These are phyloP conservation scores for Xylariaceae sp. DNA, from an alignment of 2,329 filamentous ascomycete species.

Conservation along the genomic window DNA sequence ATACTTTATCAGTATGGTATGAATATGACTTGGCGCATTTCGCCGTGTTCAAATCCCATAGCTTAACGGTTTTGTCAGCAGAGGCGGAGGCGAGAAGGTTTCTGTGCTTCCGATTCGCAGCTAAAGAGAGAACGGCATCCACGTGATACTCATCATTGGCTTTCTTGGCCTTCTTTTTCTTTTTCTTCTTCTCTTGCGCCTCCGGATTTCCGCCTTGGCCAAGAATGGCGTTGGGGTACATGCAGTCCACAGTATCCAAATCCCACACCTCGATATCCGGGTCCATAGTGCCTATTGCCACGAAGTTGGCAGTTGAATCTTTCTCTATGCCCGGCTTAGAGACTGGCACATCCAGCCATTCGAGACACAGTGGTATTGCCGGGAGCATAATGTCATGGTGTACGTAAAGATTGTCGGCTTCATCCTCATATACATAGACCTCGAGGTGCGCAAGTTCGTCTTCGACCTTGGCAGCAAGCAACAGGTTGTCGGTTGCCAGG, in stretches of 20 bases:
- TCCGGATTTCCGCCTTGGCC: constrained; percentile 63
- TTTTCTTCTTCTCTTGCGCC: constrained; percentile 63
- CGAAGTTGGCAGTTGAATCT: constrained; percentile 77
- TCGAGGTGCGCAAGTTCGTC: constrained; percentile 96
- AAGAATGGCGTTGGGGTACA: constrained; percentile 96
- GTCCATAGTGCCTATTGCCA: constrained; percentile 94
- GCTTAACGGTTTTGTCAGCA: constrained; percentile 93
- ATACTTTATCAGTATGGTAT: constrained; percentile 97
- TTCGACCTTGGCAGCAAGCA: constrained; percentile 89
- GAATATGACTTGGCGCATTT: constrained; percentile 94
- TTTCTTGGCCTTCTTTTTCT: constrained; percentile 86
- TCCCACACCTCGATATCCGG: constrained; percentile 99
- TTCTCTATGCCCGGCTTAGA: constrained; percentile 61
- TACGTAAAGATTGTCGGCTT: constrained; percentile 93
- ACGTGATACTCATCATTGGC: constrained; percentile 90
- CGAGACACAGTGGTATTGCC: constrained; percentile 88
- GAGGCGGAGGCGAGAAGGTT: constrained; percentile 93
- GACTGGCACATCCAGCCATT: constrained; percentile 93
- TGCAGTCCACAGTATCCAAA: constrained; percentile 89
- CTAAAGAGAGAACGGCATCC: constrained; percentile 84
- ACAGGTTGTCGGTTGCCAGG: constrained; percentile 84
- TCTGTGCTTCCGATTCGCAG: constrained; percentile 87
- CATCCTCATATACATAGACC: constrained; percentile 95
- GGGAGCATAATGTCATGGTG: constrained; percentile 99
- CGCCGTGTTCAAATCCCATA: constrained; percentile 92